Conservation (phyloP, 768 basidiomycete genomes). For the Chiua virens region DNA sequence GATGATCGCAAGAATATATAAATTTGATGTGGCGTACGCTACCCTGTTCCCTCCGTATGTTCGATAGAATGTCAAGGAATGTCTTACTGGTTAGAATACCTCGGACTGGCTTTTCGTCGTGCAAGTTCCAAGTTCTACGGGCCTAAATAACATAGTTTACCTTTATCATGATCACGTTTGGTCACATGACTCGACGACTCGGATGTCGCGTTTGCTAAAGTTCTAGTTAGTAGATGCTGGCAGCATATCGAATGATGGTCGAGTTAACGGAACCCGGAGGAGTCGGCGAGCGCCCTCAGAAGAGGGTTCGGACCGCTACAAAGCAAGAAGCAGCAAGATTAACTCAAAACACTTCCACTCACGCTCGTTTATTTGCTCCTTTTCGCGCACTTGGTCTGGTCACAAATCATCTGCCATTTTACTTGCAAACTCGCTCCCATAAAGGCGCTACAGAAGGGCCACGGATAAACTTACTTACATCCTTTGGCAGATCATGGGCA, state of each 20-base stretch:
- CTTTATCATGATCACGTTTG: too few relatives aligned
- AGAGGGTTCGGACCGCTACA: slow-evolving; percentile 18
- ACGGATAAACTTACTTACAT: slow-evolving; percentile 80
- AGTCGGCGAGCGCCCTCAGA: slow-evolving; percentile 23
- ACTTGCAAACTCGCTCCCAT: slow-evolving; percentile 78
- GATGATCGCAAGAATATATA: neutral
- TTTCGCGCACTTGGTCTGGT: slow-evolving; percentile 95
- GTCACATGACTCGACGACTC: too few relatives aligned
- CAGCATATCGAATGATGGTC: slow-evolving; percentile 15
- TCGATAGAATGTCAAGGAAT: too few relatives aligned
- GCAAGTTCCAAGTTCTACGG: too few relatives aligned
- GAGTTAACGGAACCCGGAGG: slow-evolving; percentile 14
- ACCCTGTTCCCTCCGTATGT: too few relatives aligned
- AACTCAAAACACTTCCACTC: slow-evolving; percentile 7
- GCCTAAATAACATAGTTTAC: too few relatives aligned
- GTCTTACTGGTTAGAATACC: too few relatives aligned
- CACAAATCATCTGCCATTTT: slow-evolving; percentile 88
- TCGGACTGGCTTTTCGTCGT: too few relatives aligned
- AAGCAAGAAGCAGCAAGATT: slow-evolving; percentile 3
- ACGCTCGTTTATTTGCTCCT: slow-evolving; percentile 74
- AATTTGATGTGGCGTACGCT: neutral
- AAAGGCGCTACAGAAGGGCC: slow-evolving; percentile 87
- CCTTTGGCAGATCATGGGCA: slow-evolving; percentile 88
- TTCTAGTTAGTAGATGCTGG: too few relatives aligned
- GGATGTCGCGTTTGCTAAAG: too few relatives aligned